Evolutionary conservation across 2,329 filamentous ascomycete species (phyloP), one percentile per base, ranked within the genome.

Genomic region (Exophiala spinifera): DNA sequence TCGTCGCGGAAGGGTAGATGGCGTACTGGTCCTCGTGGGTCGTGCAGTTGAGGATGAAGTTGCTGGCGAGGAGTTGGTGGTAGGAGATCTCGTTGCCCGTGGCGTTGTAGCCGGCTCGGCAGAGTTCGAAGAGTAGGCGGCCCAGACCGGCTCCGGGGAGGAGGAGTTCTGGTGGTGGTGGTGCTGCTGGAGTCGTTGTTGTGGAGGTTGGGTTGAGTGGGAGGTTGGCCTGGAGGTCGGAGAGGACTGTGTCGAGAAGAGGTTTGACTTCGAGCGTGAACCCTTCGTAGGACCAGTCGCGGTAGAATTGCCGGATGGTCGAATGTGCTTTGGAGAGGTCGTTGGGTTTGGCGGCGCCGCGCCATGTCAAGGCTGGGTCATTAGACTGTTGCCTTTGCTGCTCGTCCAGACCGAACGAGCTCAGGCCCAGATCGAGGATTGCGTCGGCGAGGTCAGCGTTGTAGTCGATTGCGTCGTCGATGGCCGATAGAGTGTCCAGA

Each of bases 41-140:
- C 3, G 85, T 88, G 63, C 73, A 69, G 54, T 79, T 79, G 36
- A 79, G 64, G 7, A 78, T 63, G 72, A 76, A 83, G 59, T 81
- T 82, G 54, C 89, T 95, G 1, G 90, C 90, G 54, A 97, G 78
- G n/a, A 99, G 81, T 69, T 96, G 90, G 70, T 99, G 94, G 67
- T 95, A 97, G 2, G 91, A 96, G 58, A 97, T 95, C 72, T 99
- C 89, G 67, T 96, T 97, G 23, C 92, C 92, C 70, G 96, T 91
- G 0, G 84, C 82, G 10, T 81, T 74, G 69, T 85, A 95, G 10
- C 94, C 91, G 1, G 75, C 76, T 23, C 75, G 75, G 67, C 86
- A 90, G 13, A 97, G 77, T 42, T 99, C 94, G 65, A 95, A 95
- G 0, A 97, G 89, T 1, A 97, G 76, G 13, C 94, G 82, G 2